Evolutionary conservation across 2,329 filamentous ascomycete genomes (phyloP).

Genomic region (Colletotrichum destructivum): DNA sequence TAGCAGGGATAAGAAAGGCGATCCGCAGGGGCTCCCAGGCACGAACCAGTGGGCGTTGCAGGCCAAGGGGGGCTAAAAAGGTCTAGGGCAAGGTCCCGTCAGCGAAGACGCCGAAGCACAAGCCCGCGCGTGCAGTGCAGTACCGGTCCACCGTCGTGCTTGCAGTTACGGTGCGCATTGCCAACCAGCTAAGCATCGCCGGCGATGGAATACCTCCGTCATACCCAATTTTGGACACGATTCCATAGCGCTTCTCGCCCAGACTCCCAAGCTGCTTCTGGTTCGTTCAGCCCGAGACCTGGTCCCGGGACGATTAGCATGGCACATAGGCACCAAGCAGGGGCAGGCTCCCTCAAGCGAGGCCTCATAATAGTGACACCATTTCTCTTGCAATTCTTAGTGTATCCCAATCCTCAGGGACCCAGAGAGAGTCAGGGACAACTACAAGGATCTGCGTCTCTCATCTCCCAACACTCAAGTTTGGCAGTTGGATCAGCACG

Average conservation of each 20-base stretch:
- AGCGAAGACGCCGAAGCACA: slow-evolving; percentile 31
- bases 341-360: neutral
- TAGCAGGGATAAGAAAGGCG: slow-evolving; percentile 37
- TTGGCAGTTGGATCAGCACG: slow-evolving; percentile 12
- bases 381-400: neutral
- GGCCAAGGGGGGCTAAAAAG: slow-evolving; percentile 7
- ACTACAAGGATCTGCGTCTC: neutral
- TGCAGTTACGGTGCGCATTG: slow-evolving; percentile 2
- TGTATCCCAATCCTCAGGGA: no score
- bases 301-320: neutral
- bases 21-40: slow-evolving; percentile 38
- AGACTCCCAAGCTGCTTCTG: slow-evolving; percentile 26
- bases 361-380: neutral
- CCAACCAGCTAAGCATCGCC: slow-evolving; percentile 18
- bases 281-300: slow-evolving; percentile 12
- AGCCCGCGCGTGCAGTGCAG: slow-evolving; percentile 26
- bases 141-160: slow-evolving; percentile 27
- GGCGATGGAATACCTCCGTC: neutral
- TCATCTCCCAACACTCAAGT: neutral
- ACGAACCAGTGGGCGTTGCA: slow-evolving; percentile 42
- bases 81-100: slow-evolving; percentile 21
- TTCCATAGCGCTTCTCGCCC: slow-evolving; percentile 22
- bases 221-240: slow-evolving; percentile 38
- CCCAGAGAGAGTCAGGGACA: neutral
- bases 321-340: neutral